phyloP scores from a whole-genome alignment of 1,284 basidiomycete species.

The Cutaneotrichosporon sp. region DNA sequence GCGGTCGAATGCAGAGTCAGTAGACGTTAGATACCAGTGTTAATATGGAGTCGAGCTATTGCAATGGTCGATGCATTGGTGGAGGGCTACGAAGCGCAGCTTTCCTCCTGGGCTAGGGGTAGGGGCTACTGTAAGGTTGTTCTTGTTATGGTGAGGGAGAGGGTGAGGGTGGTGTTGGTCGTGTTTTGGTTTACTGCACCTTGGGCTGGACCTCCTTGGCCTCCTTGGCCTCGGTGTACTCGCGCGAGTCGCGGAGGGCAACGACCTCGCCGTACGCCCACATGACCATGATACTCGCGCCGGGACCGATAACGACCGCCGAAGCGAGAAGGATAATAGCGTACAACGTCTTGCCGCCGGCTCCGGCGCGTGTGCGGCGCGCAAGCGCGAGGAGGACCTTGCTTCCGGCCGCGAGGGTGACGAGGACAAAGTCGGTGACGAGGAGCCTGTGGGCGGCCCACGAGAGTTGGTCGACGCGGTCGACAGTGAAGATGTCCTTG shows the following conservation, averaged over 20 bases:
- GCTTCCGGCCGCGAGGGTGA: constrained; percentile 9
- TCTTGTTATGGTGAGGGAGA: no score
- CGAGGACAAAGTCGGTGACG: constrained; percentile 14
- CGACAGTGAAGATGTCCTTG: constrained; percentile 9
- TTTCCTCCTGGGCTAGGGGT: no score
- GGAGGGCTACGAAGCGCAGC: no score
- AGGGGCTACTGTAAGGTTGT: no score
- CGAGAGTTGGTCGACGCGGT: not conserved
- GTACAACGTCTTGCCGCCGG: not conserved
- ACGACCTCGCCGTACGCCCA: constrained; percentile 23
- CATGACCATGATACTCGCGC: constrained; percentile 16
- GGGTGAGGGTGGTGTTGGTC: no score
- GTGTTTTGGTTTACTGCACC: not conserved
- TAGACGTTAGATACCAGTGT: no score
- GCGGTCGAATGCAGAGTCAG: no score
- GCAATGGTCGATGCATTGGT: no score
- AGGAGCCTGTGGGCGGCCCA: constrained; percentile 13
- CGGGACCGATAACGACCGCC: constrained; percentile 15
- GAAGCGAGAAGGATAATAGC: not conserved
- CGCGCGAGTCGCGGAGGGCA: constrained; percentile 11
- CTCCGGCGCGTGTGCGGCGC: constrained; percentile 4
- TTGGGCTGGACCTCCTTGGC: not conserved
- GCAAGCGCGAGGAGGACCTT: constrained; percentile 15
- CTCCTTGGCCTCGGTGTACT: constrained; percentile 18
- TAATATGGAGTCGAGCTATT: no score